phyloP scores from a whole-genome alignment of 371 early-diverging fungal genomes.

The Mucor indicus region DNA sequence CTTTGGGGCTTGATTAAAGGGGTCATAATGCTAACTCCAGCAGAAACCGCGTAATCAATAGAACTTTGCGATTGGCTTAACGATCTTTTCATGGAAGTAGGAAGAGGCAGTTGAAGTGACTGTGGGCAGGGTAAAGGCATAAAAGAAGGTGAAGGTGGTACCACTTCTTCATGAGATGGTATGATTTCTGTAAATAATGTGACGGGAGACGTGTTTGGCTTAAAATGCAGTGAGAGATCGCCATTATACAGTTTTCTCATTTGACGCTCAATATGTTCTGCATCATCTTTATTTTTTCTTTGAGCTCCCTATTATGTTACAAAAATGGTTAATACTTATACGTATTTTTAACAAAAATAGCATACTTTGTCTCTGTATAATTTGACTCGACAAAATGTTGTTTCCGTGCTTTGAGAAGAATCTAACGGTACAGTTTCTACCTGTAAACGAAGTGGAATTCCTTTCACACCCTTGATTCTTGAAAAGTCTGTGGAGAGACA shows the following conservation, averaged over 20 bases:
- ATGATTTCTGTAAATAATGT: conserved; percentile 33
- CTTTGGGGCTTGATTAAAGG: conserved; percentile 27
- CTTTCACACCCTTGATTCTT: conserved; percentile 57
- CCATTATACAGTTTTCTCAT: conserved; percentile 35
- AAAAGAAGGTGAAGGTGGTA: no score
- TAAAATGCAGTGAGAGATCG: conserved; percentile 31
- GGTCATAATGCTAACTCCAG: no score
- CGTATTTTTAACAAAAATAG: no score
- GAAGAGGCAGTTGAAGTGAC: no score
- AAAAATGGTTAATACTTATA: no score
- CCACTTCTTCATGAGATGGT: conserved; percentile 25
- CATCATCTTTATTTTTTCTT: conserved; percentile 29
- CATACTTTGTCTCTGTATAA: conserved; percentile 58
- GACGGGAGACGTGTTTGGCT: conserved; percentile 26
- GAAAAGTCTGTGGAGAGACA: conserved; percentile 59
- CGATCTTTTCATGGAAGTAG: no score
- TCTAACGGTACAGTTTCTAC: conserved; percentile 28
- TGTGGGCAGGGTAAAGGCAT: no score
- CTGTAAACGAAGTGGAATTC: conserved; percentile 51
- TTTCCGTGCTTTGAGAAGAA: conserved; percentile 20
- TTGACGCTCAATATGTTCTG: conserved; percentile 22
- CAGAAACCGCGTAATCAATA: no score
- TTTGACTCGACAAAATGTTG: conserved; percentile 44
- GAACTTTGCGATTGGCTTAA: no score
- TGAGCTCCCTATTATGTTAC: conserved; percentile 27